These are phyloP conservation scores for Fusarium gaditjirri DNA, from an alignment of 2,329 filamentous ascomycete genomes.

Conservation along the genomic window DNA sequence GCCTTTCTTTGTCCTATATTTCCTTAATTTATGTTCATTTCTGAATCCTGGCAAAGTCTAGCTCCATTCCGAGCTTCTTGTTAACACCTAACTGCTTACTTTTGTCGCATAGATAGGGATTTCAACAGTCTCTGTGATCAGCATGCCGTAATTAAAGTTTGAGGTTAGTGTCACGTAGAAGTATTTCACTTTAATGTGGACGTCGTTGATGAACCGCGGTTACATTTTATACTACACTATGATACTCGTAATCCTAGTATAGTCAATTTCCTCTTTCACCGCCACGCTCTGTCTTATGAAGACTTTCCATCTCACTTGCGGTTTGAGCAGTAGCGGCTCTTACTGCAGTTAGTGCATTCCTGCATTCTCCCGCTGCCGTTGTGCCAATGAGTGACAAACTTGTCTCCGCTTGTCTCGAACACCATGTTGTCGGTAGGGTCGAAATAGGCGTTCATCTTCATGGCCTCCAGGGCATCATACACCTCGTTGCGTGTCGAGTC, in stretches of 20 bases:
- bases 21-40: too few species aligned
- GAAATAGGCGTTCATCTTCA: background rate
- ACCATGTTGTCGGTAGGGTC: background rate
- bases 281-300: accelerated
- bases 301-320: accelerated
- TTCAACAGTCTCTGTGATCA: accelerated
- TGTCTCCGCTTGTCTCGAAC: background rate
- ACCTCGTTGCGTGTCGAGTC: background rate
- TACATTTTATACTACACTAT: background rate
- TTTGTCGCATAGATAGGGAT: background rate
- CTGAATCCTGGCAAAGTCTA: background rate
- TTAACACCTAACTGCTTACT: background rate
- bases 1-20: accelerated
- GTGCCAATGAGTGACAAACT: background rate
- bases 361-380: background rate
- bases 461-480: background rate
- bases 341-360: background rate
- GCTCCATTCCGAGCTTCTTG: background rate
- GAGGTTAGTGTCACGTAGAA: background rate
- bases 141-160: background rate
- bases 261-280: too few species aligned
- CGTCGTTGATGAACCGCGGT: background rate
- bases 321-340: background rate
- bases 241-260: too few species aligned
- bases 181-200: background rate